Conservation (phyloP, 2,329 filamentous ascomycete genomes). For the Diaporthe sp. region DNA sequence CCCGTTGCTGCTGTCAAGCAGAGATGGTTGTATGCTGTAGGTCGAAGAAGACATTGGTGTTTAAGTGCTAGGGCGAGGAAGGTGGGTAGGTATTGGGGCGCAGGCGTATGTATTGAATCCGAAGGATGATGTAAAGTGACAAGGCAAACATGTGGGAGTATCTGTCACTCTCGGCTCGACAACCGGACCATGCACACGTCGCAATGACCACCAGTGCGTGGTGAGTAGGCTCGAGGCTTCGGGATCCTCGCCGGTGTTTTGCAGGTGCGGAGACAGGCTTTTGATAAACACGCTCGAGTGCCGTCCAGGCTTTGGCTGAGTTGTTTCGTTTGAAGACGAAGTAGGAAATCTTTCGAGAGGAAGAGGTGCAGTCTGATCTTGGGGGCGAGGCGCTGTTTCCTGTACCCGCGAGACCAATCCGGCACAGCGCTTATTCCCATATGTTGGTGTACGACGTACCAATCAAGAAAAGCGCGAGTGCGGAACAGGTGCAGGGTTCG, state of each 20-base stretch:
- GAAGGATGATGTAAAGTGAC: constrained; percentile 32
- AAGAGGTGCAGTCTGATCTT: constrained; percentile 27
- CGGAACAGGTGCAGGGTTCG: constrained; percentile 30
- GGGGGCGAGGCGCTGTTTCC: constrained; percentile 40
- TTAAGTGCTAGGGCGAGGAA: constrained; percentile 41
- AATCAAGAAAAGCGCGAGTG: constrained; percentile 36
- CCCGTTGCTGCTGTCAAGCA: constrained; percentile 37
- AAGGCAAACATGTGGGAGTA: constrained; percentile 34
- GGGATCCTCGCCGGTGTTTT: constrained; percentile 6
- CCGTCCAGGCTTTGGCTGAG: constrained; percentile 22
- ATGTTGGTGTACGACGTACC: constrained; percentile 38
- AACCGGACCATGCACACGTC: constrained; percentile 18
- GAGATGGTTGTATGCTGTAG: constrained; percentile 37
- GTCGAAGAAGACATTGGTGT: constrained; percentile 40
- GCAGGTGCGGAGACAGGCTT: constrained; percentile 2
- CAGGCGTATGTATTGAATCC: constrained; percentile 35
- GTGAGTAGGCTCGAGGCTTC: constrained; percentile 24
- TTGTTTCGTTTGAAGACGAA: constrained; percentile 27
- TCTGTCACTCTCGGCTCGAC: constrained; percentile 30
- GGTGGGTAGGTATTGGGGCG: constrained; percentile 34
- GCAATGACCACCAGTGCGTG: constrained; percentile 28
- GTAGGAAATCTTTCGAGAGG: constrained; percentile 32
- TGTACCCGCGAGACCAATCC: constrained; percentile 33
- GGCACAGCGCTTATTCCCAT: constrained; percentile 40
- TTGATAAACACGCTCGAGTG: constrained; percentile 22